Percentiles rank a stretch among this genome's conserved stretches.
These are phyloP conservation scores for Wickerhamiella infanticola DNA, from an alignment of 1,139 yeast genomes.

Conservation along the genomic window DNA sequence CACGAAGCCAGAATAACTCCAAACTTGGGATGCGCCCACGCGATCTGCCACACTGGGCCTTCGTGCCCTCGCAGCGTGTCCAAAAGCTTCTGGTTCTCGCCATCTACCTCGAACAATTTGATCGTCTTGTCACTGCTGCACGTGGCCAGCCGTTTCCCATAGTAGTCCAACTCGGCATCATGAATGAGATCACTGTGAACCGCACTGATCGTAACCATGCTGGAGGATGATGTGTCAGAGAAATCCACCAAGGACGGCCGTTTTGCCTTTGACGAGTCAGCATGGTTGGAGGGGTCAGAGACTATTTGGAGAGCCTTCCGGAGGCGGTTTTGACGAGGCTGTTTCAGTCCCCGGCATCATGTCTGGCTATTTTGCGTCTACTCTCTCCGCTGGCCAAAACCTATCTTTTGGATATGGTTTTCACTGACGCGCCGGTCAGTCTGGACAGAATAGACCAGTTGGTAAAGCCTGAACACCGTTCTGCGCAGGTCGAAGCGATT, in stretches of 20 bases:
- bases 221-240: constrained; percentile 1
- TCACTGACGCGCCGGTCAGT: constrained; percentile 59
- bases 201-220: constrained; percentile 23
- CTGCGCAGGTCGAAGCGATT: constrained; percentile 57
- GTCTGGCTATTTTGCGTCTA: constrained; percentile 76
- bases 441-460: constrained; percentile 57
- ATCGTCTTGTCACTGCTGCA: constrained; percentile 91
- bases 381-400: constrained; percentile 83
- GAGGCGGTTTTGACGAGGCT: constrained; percentile 66
- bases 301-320: constrained; percentile 79
- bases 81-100: constrained; percentile 59
- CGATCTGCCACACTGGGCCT: constrained; percentile 98
- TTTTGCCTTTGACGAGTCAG: constrained; percentile 6
- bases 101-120: constrained; percentile 81
- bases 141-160: constrained; percentile 89
- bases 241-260: not conserved
- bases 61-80: constrained; percentile 78
- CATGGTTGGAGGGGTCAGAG: constrained; percentile 68
- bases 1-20: constrained; percentile 91
- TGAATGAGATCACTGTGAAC: constrained; percentile 65
- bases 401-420: constrained; percentile 74
- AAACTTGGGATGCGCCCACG: constrained; percentile 98
- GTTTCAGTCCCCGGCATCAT: constrained; percentile 79
- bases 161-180: constrained; percentile 92
- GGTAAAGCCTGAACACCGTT: constrained; percentile 39